Percentiles rank a stretch among this genome's conserved stretches.
Evolutionary conservation across 805 yeast genomes (phyloP).

Genomic region (Yarrowia phangngaensis): DNA sequence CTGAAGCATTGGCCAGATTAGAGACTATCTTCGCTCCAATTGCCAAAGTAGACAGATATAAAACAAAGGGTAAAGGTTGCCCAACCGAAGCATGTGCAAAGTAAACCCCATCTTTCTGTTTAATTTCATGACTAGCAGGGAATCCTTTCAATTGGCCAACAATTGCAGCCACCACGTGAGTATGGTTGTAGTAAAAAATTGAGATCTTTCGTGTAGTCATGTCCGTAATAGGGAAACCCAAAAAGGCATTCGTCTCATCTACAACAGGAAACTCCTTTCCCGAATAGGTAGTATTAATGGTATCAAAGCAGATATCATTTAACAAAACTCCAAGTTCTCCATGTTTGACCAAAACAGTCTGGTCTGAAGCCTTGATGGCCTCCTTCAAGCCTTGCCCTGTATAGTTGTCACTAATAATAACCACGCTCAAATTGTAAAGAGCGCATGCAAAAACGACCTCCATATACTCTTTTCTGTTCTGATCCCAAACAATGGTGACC

Average conservation of each 20-base stretch:
- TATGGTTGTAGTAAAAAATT: conserved; percentile 29
- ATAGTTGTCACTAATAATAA: conserved; percentile 20
- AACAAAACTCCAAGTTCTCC: neutral
- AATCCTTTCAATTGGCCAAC: conserved; percentile 41
- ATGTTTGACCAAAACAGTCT: neutral
- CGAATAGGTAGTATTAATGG: conserved; percentile 11
- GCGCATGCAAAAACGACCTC: conserved; percentile 27
- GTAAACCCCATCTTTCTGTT: conserved; percentile 35
- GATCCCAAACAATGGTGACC: conserved; percentile 38
- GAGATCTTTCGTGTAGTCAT: conserved; percentile 8
- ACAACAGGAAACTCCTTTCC: conserved; percentile 3
- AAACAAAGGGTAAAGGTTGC: conserved; percentile 34
- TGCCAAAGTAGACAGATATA: conserved; percentile 38
- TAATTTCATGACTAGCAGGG: conserved; percentile 37
- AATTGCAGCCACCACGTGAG: conserved; percentile 38
- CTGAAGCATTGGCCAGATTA: conserved; percentile 33
- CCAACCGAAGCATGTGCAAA: conserved; percentile 35
- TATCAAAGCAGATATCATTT: neutral
- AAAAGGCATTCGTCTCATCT: conserved; percentile 14
- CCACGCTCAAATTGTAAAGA: conserved; percentile 15
- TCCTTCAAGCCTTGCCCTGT: neutral
- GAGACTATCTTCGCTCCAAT: conserved; percentile 32
- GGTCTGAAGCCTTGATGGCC: neutral
- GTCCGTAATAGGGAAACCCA: conserved; percentile 26
- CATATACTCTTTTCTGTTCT: conserved; percentile 16